Percentiles rank a stretch among this genome's conserved stretches.
phyloP scores from a whole-genome alignment of 345 rosid genomes.

The Eucalyptus dawsonii region DNA sequence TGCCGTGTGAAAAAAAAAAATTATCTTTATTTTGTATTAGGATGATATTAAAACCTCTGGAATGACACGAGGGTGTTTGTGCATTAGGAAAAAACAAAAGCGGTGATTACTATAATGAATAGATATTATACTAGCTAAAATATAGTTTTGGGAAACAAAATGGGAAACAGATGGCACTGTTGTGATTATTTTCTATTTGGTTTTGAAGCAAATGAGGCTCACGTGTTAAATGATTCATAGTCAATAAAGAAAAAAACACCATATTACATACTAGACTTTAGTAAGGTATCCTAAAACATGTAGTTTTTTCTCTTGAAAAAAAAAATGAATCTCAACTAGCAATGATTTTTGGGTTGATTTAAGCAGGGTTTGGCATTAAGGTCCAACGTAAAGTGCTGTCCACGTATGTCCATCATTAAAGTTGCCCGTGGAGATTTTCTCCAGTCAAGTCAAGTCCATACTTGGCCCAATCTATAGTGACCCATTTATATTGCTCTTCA shows the following conservation, averaged over 20 bases:
- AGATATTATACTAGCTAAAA: not conserved
- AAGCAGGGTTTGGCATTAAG: not conserved
- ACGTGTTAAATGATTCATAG: not conserved
- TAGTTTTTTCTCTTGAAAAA: not conserved
- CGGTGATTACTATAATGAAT: not conserved
- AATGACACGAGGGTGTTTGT: not conserved
- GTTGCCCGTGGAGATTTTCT: not conserved
- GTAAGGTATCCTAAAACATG: not conserved
- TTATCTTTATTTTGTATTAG: not conserved
- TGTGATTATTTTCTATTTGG: not conserved
- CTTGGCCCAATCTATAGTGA: not conserved
- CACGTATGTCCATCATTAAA: not conserved
- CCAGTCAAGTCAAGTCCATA: not conserved
- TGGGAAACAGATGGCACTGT: accelerated
- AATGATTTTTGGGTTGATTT: not conserved
- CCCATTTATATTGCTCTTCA: not conserved
- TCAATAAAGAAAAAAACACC: not conserved
- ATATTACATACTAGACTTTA: not conserved
- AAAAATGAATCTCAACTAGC: not conserved
- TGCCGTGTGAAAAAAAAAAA: not conserved
- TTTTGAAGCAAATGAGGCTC: not conserved
- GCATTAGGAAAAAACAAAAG: not conserved
- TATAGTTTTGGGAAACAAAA: not conserved
- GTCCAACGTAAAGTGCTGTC: not conserved
- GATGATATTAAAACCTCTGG: not conserved